Base-by-base conservation (phyloP, 2,329 filamentous ascomycete species). In the Gnomoniopsis smithogilvyi region DNA sequence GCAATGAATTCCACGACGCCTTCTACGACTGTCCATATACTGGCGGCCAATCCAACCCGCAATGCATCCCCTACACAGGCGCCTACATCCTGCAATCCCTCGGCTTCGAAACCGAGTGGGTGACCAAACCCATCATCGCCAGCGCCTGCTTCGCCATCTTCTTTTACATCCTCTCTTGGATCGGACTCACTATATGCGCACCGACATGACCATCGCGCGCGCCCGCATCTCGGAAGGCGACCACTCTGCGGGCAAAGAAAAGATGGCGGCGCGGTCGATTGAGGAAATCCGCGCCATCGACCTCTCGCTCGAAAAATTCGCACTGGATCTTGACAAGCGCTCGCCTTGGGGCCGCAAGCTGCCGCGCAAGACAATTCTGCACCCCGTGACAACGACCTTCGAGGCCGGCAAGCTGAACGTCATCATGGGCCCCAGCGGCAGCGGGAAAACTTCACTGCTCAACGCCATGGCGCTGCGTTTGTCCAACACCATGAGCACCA, bases 361-460 rank as follows among this genome's bases (percentile, higher is more conserved):
- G 1, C 79, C 80, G 0, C 76, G 72, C 1, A 85, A 83, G 67
- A 79, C 73, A 0, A 92, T 93, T 12, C 73, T 93, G 15, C 80
- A 87, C 56, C 87, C 88, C 0, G 79, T 92, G 14, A 86, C 80
- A 1, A 77, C 88, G 0, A 84, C 81, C 0, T 92, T 93, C 64
- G 79, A 84, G 50, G 82, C 90, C 0, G 88, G 89, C 0, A 76
- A 82, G 15, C 69, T 93, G 15, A 92, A 92, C 63, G 81, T 92
- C 24, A 90, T 93, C 63, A 92, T 92, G 89, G 90, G 90, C 0
- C 90, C 90, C 0, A 91, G 88, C 0, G 90, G 90, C 0, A 88
- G 85, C 49, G 90, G 90, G 1, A 93, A 93, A 70, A 92, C 89
- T 0, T 89, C 87, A 0, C 75, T 92, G 0, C 76, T 92, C 12